phyloP scores from a whole-genome alignment of 2,329 filamentous ascomycete species.

The Fusarium caatingaense region DNA sequence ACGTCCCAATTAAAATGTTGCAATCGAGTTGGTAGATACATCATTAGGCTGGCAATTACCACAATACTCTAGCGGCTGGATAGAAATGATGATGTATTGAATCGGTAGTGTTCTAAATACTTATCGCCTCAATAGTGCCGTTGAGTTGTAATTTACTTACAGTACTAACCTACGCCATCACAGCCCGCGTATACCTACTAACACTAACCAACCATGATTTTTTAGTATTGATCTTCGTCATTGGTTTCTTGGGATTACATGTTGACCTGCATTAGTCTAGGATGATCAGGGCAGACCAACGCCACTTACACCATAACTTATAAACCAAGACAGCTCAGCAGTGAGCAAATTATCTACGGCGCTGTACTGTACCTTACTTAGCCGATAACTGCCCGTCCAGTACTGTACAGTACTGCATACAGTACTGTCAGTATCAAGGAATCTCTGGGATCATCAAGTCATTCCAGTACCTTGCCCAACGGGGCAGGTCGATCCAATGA shows the following conservation, averaged over 20 bases:
- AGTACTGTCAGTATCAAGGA: background rate
- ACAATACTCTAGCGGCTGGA: background rate
- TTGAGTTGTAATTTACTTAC: background rate
- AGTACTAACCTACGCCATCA: background rate
- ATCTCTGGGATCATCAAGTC: background rate
- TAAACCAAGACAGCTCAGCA: background rate
- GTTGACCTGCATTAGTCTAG: conserved; percentile 5
- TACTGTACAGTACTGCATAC: background rate
- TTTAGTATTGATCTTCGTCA: background rate
- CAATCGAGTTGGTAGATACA: background rate
- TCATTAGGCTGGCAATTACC: background rate
- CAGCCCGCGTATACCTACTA: background rate
- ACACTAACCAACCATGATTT: background rate
- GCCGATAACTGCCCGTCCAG: conserved; percentile 17
- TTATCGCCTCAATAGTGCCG: background rate
- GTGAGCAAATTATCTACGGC: background rate
- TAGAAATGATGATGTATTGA: background rate
- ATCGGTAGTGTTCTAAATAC: background rate
- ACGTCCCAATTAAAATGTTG: background rate
- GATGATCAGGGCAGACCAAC: conserved; percentile 11
- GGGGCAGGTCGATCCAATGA: conserved; percentile 22
- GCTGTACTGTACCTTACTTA: conserved; percentile 4
- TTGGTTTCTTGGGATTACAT: conserved; percentile 4
- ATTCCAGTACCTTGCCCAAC: conserved; percentile 30
- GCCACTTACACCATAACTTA: conserved; percentile 18